Percentiles rank a stretch among this genome's conserved stretches.
Conservation (phyloP, 2,329 filamentous ascomycete species). For the Rugonectria rugulosa region DNA sequence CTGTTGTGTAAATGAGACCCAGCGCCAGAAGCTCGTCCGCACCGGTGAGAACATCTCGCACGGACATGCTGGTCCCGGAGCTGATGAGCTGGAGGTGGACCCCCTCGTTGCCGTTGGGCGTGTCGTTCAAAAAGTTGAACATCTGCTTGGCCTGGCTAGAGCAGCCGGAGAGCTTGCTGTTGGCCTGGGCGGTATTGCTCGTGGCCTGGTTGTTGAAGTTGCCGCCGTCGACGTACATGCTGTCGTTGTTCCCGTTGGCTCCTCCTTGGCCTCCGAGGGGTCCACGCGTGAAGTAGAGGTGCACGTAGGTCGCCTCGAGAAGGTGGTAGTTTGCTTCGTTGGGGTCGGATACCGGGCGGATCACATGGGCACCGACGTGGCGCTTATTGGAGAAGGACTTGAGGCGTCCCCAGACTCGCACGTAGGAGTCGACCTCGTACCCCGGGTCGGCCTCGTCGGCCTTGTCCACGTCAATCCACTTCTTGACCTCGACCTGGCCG, state of each 20-base stretch:
- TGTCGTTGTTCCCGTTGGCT: slow-evolving; percentile 52
- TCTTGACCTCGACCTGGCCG: slow-evolving; percentile 88
- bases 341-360: slow-evolving; percentile 81
- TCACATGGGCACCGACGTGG: slow-evolving; percentile 80
- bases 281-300: slow-evolving; percentile 82
- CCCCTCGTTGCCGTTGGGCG: slow-evolving; percentile 80
- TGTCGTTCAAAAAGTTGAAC: slow-evolving; percentile 71
- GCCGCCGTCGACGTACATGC: slow-evolving; percentile 65
- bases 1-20: slow-evolving; percentile 86
- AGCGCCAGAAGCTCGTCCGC: slow-evolving; percentile 79
- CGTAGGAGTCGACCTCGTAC: slow-evolving; percentile 78
- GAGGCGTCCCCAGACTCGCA: slow-evolving; percentile 84
- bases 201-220: slow-evolving; percentile 47
- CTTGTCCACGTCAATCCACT: slow-evolving; percentile 77
- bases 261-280: slow-evolving; percentile 55
- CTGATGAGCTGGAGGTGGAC: slow-evolving; percentile 82
- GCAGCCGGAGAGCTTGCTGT: slow-evolving; percentile 55
- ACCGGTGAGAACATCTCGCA: slow-evolving; percentile 76
- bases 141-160: slow-evolving; percentile 71
- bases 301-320: slow-evolving; percentile 87
- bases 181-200: slow-evolving; percentile 48
- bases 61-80: slow-evolving; percentile 67
- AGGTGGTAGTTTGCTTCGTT: slow-evolving; percentile 95
- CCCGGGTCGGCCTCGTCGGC: slow-evolving; percentile 56
- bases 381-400: slow-evolving; percentile 86